phyloP scores from a whole-genome alignment of 192 early-diverging fungal species.

The Coemansia sp. region DNA sequence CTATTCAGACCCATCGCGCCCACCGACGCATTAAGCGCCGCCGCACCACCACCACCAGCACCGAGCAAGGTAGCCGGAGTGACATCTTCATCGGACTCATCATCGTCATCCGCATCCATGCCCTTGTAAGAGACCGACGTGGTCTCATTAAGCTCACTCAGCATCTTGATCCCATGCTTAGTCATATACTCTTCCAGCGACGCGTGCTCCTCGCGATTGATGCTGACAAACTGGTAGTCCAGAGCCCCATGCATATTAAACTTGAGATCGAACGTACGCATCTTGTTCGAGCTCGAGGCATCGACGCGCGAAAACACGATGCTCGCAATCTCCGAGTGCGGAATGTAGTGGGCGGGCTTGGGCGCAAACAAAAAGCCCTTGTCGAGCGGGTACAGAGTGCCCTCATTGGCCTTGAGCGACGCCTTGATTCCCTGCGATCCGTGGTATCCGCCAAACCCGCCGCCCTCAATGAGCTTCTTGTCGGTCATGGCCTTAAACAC shows the following conservation, averaged over 20 bases:
- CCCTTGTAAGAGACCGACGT: constrained; percentile 37
- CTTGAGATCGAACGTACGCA: constrained; percentile 90
- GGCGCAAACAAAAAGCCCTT: constrained; percentile 92
- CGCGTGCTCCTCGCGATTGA: constrained; percentile 87
- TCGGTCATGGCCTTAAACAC: constrained; percentile 82
- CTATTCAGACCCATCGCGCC: constrained; percentile 51
- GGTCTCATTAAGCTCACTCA: constrained; percentile 66
- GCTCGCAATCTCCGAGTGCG: constrained; percentile 77
- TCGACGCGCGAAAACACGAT: constrained; percentile 86
- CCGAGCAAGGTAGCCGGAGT: background rate
- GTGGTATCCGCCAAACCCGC: constrained; percentile 67
- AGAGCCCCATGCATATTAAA: constrained; percentile 77
- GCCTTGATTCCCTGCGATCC: constrained; percentile 84
- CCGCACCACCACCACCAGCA: constrained; percentile 6
- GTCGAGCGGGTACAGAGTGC: constrained; percentile 89
- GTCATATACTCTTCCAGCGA: constrained; percentile 78
- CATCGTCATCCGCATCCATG: constrained; percentile 23
- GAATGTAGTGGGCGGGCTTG: constrained; percentile 89
- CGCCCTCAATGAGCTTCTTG: constrained; percentile 71
- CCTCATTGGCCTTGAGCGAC: constrained; percentile 96
- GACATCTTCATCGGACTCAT: constrained; percentile 25
- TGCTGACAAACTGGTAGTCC: constrained; percentile 85
- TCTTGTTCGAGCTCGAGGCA: constrained; percentile 49
- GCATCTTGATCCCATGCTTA: constrained; percentile 78
- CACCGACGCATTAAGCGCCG: constrained; percentile 17